Evolutionary conservation across 139 green algal genomes (phyloP), one percentile per base, ranked within the genome.

Genomic region (Yamagishiella unicocca): DNA sequence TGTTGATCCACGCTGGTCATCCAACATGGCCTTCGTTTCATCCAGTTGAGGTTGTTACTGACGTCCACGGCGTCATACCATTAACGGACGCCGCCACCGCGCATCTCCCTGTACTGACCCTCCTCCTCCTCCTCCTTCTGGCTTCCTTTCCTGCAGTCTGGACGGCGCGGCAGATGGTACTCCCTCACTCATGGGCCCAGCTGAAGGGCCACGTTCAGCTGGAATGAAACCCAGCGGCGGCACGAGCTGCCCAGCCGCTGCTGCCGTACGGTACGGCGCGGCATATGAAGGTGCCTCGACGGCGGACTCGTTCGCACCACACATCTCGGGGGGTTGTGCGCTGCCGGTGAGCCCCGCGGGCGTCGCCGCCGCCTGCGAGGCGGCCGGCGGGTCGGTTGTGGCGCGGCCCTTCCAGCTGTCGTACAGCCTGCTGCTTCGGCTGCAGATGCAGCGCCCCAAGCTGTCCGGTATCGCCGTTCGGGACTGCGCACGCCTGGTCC

Each of bases 351-450:
- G 25, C 27, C 70, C 40, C 12, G 25, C 25, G 14, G 19, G 19
- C 21, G 9, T 78, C 38, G 70, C 21, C 2, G 70, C 70, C 2
- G 70, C 70, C 42, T 55, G 40, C 25, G 70, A 78, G 38, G 70
- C 70, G 38, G 40, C 70, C 4, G 70, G 40, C 37, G 70, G 70
- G 40, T 78, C 70, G 40, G 40, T 83, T 22, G 50, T 83, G 19
- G 76, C 76, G 46, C 76, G 35, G 4, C 76, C 76, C 0, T 83
- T 83, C 33, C 33, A 71, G 37, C 53, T 83, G 76, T 54, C 76
- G 9, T 83, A 71, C 76, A 83, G 35, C 21, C 53, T 83, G 53
- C 33, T 83, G 33, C 55, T 83, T 53, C 76, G 76, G 33, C 35
- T 83, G 25, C 76, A 70, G 33, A 46, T 83, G 76, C 50, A 67